phyloP scores from a whole-genome alignment of 2,329 filamentous ascomycete genomes.

The Neobulgaria alba region DNA sequence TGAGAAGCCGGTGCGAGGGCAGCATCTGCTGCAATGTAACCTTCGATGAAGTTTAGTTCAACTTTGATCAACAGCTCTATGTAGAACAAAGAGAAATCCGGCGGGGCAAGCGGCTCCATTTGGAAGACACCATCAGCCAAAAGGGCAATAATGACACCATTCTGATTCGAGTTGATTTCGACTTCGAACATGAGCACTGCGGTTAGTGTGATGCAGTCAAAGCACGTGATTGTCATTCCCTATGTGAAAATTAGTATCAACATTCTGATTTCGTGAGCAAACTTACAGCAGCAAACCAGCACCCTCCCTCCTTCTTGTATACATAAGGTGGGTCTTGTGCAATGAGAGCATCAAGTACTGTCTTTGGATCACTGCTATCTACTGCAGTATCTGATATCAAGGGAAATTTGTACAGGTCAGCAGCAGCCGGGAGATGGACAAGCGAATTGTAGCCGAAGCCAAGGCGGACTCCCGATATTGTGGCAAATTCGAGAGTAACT shows the following conservation, averaged over 20 bases:
- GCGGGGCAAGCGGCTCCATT: not conserved
- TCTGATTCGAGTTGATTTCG: conserved; percentile 1
- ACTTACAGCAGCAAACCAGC: conserved; percentile 3
- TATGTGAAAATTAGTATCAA: too few species aligned
- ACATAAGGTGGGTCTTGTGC: not conserved
- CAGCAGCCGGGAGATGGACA: conserved; percentile 22
- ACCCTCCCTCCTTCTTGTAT: not conserved
- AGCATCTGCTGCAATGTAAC: conserved; percentile 3
- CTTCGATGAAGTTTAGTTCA: conserved; percentile 4
- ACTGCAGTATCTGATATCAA: not conserved
- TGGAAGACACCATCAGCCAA: conserved; percentile 2
- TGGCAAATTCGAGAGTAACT: conserved; percentile 32
- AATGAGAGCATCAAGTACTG: not conserved
- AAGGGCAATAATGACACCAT: conserved; percentile 3
- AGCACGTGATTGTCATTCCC: conserved; percentile 4
- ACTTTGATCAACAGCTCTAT: conserved; percentile 2
- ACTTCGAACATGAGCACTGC: conserved; percentile 2
- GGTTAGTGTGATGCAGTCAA: conserved; percentile 1
- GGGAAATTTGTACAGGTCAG: not conserved
- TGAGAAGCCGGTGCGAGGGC: conserved; percentile 3
- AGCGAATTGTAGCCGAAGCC: conserved; percentile 35
- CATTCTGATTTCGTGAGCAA: too few species aligned
- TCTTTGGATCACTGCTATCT: conserved; percentile 1
- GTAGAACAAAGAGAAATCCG: conserved; percentile 3
- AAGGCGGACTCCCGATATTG: conserved; percentile 29